These are phyloP conservation scores for Quercus bicolor DNA, from an alignment of 306 rosid genomes.

Conservation along the genomic window DNA sequence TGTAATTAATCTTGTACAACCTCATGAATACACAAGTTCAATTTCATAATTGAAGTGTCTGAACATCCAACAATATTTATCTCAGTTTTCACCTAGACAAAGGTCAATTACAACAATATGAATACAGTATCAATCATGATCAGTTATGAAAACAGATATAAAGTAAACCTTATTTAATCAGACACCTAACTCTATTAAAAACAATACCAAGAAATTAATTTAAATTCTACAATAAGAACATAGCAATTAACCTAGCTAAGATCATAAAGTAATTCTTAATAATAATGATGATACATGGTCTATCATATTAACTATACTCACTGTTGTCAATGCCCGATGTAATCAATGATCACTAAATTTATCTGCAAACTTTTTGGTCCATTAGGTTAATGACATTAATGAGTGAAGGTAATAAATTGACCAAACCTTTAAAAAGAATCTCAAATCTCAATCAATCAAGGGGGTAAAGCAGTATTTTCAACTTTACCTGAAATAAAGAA, in stretches of 20 bases:
- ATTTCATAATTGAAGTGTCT: no score
- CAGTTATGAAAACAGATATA: neutral
- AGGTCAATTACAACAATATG: no score
- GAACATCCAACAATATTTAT: neutral
- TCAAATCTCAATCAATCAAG: slow-evolving; percentile 1
- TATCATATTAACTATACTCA: no score
- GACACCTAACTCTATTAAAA: neutral
- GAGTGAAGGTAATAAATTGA: slow-evolving; percentile 8
- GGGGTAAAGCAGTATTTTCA: slow-evolving; percentile 21
- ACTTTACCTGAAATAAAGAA: neutral
- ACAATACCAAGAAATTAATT: no score
- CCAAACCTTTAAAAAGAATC: neutral
- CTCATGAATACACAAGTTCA: neutral
- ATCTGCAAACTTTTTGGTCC: no score
- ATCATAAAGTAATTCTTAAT: no score
- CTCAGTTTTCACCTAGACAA: no score
- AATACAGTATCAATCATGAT: neutral
- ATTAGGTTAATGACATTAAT: slow-evolving; percentile 15
- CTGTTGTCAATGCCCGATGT: neutral
- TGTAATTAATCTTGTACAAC: neutral
- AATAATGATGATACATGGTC: no score
- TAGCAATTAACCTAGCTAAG: no score
- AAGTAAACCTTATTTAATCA: neutral
- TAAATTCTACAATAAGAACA: no score
- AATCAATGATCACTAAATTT: slow-evolving; percentile 16